Base-by-base conservation (phyloP, 148 eudicot species). In the Amaranthus cruentus region DNA sequence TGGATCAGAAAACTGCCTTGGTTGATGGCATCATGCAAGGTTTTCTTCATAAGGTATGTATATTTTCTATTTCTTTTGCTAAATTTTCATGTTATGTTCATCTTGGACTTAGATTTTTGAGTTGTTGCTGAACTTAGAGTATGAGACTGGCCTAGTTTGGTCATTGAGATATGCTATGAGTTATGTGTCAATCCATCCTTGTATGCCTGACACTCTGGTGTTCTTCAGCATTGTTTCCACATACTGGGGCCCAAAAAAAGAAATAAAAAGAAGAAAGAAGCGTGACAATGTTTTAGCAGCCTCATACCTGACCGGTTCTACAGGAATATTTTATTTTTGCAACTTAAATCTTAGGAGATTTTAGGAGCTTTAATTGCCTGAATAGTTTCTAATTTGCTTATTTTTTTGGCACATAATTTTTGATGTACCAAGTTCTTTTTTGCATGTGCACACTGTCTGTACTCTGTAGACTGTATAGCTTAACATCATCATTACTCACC, bases 11-110 rank as follows among this genome's bases (percentile, higher is more conserved):
- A n/a, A 75, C 72, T 75, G 59, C 70, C 53, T 75, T 73, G 62
- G 78, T 69, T 60, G 87, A 81, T 74, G 75, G 62, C 70, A 12
- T 75, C 47, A 74, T 66, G 69, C 83, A 83, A 65, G 83, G 86
- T 60, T 76, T 79, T 83, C 82, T 85, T 75, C 86, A 86, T 56
- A 77, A 88, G 97, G 99, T 91, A 48, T 86, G 97, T 77, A 66
- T 58, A 62, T 55, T 38, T 61, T 66, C 68, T 60, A 68, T 50
- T 71, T 59, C 47, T 63, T 62, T 62, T 56, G 7, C 4, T 52
- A 28, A 38, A 18, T 62, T 42, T 2, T 0, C 43, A 1, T 15
- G 9, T 68, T 49, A 10, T 4, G 3, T 44, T 10, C 47, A 5
- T 14, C 46, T 47, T 6, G 66, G 15, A 52, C 28, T 50, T 28